Percentiles rank a stretch among this genome's conserved stretches.
Conservation (phyloP, 2,329 filamentous ascomycete species). For the Sclerotinia minor region DNA sequence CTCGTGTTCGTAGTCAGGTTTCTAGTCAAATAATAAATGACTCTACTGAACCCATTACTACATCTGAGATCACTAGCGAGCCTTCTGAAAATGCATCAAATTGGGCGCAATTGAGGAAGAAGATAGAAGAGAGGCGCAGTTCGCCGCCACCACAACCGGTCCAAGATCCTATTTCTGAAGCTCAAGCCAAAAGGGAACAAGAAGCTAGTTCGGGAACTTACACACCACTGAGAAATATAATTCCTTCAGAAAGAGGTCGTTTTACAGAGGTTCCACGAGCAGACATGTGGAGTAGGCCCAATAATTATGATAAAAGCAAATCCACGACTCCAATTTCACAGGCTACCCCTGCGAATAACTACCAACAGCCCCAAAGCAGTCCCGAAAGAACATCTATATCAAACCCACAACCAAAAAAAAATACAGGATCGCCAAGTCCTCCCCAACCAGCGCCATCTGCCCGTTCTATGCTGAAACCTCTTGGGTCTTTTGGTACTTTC, state of each 20-base stretch:
- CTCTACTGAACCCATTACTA: not conserved
- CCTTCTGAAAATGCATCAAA: not conserved
- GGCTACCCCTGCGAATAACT: not conserved
- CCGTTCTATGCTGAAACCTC: not conserved
- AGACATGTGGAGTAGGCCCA: constrained; percentile 19
- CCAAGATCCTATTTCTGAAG: constrained; percentile 29
- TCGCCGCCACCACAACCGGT: not conserved
- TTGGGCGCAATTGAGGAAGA: constrained; percentile 32
- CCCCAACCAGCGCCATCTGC: not conserved
- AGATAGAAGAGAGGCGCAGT: constrained; percentile 17
- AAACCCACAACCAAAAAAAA: not conserved
- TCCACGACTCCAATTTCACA: not conserved
- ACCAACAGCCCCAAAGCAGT: not conserved
- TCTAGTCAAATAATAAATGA: constrained; percentile 12
- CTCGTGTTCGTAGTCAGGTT: not conserved
- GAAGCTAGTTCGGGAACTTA: constrained; percentile 33
- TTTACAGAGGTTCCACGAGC: constrained; percentile 7
- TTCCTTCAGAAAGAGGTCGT: constrained; percentile 6
- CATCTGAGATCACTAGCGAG: not conserved
- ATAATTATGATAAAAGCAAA: not conserved
- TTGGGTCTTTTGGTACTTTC: not conserved
- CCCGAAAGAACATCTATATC: not conserved
- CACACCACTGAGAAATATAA: constrained; percentile 30
- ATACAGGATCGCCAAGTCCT: not conserved
- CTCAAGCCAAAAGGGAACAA: constrained; percentile 36